Evolutionary conservation across 257 asterid genomes (phyloP).

Genomic region (Lycium barbarum): DNA sequence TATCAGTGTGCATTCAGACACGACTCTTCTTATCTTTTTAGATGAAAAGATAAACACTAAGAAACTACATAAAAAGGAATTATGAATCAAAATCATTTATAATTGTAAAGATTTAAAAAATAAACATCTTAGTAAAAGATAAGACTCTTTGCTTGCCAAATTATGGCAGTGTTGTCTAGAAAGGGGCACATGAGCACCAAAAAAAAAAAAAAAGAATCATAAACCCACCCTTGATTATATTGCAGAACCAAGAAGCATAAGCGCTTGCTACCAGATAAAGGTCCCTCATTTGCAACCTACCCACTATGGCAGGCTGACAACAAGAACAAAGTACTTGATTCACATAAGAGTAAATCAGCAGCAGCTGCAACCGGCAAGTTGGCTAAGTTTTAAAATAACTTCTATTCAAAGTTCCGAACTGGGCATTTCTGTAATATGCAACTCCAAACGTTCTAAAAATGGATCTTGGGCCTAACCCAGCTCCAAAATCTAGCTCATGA

Average conservation of each 20-base stretch:
- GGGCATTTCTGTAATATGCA: slow-evolving; percentile 1
- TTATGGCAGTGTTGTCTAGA: not conserved
- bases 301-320: not conserved
- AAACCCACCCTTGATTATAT: slow-evolving; percentile 1
- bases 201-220: not conserved
- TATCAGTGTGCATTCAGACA: not conserved
- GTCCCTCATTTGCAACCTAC: slow-evolving; percentile 24
- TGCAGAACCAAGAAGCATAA: slow-evolving; percentile 19
- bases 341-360: not conserved
- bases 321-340: not conserved
- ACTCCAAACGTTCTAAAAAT: not conserved
- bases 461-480: not conserved
- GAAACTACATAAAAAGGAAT: not conserved
- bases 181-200: not conserved
- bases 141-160: slow-evolving; percentile 3
- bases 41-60: not conserved
- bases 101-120: not conserved
- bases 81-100: not conserved
- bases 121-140: not conserved
- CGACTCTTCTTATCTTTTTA: not conserved
- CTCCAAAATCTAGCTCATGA: not conserved
- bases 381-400: slow-evolving; percentile 3
- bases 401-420: not conserved
- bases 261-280: not conserved
- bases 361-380: not conserved